Evolutionary conservation across 163 green algal genomes (phyloP), one percentile per base, ranked within the genome.

Genomic region (Picocystis sp.): DNA sequence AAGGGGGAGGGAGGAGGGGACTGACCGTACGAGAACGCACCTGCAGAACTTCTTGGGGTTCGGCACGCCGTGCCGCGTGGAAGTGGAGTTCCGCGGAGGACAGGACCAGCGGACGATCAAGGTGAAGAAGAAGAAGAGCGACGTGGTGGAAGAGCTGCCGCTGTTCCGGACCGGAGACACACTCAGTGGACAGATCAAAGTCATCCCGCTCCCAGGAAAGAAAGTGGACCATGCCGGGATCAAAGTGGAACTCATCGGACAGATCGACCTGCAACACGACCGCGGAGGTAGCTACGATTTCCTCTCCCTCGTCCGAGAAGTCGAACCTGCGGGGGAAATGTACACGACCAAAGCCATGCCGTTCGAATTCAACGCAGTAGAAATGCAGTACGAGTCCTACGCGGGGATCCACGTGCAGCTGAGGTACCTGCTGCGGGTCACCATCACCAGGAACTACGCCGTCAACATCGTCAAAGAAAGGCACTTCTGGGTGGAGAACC

Each of bases 381-480:
- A 98, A 62, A 83, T 97, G 81, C 78, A 85, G 61, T 89, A 98
- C 58, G 90, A 99, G 59, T 92, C 80, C 1, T 98, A 95, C 69
- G 65, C 74, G 10, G 90, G 90, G 3, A 63, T 82, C 42, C 81
- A 92, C 67, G 87, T 92, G 22, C 64, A 79, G 2, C 74, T 88
- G 35, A 92, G 84, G 62, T 97, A 97, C 69, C 41, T 94, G 22
- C 60, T 98, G 47, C 76, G 79, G 14, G 88, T 96, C 43, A 94
- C 75, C 1, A 71, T 98, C 13, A 60, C 57, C 0, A 63, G 76
- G 9, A 74, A 73, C 15, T 90, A 92, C 57, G 80, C 76, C 24
- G 51, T 61, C 3, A 83, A 78, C 60, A 69, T 82, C 13, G 70
- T 78, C 21, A 77, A 82, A n/a, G 89, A 98, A 25, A 87, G 84